Evolutionary conservation across 2,329 filamentous ascomycete species (phyloP).

Genomic region (Aplosporella prunicola): DNA sequence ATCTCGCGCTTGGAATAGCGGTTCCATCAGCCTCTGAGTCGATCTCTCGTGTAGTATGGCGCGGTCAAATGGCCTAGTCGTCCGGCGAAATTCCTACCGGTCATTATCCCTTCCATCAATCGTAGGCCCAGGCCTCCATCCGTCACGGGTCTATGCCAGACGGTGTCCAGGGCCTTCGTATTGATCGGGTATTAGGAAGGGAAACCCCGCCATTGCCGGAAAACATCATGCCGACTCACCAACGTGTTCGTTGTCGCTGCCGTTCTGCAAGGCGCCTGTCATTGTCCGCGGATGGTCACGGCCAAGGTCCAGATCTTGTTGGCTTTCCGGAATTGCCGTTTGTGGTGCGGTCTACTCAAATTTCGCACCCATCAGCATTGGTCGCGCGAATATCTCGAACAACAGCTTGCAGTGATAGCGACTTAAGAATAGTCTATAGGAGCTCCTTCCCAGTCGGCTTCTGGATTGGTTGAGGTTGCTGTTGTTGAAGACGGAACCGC

Average conservation of each 20-base stretch:
- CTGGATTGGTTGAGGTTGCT: not conserved
- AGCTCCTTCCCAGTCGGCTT: not conserved
- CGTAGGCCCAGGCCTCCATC: no score
- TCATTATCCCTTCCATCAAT: slow-evolving; percentile 1
- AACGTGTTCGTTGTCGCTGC: slow-evolving; percentile 6
- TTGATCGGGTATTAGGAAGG: no score
- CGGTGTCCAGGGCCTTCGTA: no score
- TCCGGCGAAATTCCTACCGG: slow-evolving; percentile 2
- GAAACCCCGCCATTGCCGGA: no score
- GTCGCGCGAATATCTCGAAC: no score
- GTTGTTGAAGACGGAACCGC: no score
- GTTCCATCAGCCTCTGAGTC: slow-evolving; percentile 3
- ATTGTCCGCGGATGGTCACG: slow-evolving; percentile 5
- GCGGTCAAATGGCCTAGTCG: not conserved
- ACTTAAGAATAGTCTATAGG: not conserved
- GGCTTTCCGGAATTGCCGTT: slow-evolving; percentile 3
- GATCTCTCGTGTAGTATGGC: not conserved
- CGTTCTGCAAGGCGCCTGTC: slow-evolving; percentile 10
- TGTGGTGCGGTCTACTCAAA: slow-evolving; percentile 3
- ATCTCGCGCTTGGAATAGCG: not conserved
- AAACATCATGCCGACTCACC: no score
- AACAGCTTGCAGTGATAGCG: no score
- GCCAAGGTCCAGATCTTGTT: slow-evolving; percentile 10
- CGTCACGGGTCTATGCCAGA: no score
- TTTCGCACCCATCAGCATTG: no score